These are phyloP conservation scores for Castanea crenata DNA, from an alignment of 306 rosid species.

Conservation along the genomic window DNA sequence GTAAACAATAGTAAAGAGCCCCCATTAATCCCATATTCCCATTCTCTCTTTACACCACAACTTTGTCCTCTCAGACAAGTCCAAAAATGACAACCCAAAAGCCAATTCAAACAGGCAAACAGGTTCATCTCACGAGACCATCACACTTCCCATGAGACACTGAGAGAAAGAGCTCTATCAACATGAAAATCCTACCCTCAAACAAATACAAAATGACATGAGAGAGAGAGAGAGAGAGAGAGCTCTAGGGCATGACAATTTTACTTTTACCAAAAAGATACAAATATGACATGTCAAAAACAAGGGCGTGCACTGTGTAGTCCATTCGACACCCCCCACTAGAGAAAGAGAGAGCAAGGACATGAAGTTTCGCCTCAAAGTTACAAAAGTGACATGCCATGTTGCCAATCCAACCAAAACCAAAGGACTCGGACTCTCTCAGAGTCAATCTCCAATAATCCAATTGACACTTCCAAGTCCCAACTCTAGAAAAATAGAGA, in stretches of 20 bases:
- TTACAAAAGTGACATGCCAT: neutral
- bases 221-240: too few relatives aligned
- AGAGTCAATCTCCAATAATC: neutral
- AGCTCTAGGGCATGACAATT: too few relatives aligned
- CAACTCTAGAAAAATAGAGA: neutral
- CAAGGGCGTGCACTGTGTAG: too few relatives aligned
- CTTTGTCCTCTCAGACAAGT: neutral
- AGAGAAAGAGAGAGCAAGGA: too few relatives aligned
- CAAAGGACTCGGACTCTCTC: too few relatives aligned
- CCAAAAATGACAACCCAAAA: conserved; percentile 5
- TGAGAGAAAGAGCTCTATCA: neutral
- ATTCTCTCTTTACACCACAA: neutral
- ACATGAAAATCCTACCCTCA: neutral
- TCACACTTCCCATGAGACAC: neutral
- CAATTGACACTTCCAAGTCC: neutral
- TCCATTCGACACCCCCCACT: too few relatives aligned
- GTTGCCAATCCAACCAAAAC: neutral
- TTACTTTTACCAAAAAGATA: too few relatives aligned
- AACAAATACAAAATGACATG: neutral
- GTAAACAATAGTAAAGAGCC: neutral
- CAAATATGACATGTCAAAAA: too few relatives aligned
- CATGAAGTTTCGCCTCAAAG: neutral
- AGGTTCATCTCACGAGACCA: neutral
- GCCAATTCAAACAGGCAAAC: neutral
- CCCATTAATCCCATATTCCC: neutral